These are phyloP conservation scores for Erysimum cheiri DNA, from an alignment of 441 rosid genomes.

Conservation along the genomic window DNA sequence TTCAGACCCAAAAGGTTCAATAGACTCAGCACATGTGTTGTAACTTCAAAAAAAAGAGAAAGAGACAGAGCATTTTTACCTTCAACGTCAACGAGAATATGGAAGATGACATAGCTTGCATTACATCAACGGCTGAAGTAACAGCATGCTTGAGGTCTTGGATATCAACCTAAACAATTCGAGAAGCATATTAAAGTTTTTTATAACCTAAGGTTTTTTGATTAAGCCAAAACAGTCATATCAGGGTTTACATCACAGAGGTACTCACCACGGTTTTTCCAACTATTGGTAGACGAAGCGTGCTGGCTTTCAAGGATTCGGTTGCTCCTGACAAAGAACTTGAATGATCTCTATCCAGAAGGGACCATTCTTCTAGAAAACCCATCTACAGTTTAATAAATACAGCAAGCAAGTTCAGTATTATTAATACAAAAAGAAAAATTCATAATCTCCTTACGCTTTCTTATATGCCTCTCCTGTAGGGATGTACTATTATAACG, in stretches of 20 bases:
- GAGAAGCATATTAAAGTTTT: conserved; percentile 4
- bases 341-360: conserved; percentile 59
- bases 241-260: conserved; percentile 17
- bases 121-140: conserved; percentile 69
- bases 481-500: conserved; percentile 1
- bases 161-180: conserved; percentile 54
- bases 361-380: conserved; percentile 62
- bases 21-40: neutral
- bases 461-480: conserved; percentile 14
- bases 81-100: conserved; percentile 58
- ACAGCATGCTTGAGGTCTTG: conserved; percentile 70
- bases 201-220: neutral
- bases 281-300: conserved; percentile 66
- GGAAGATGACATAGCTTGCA: conserved; percentile 75
- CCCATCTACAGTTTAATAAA: conserved; percentile 51
- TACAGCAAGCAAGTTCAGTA: conserved; percentile 12
- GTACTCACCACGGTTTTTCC: conserved; percentile 59
- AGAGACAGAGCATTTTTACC: conserved; percentile 48
- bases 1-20: conserved; percentile 4
- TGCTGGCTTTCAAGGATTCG: conserved; percentile 72
- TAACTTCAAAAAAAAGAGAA: neutral
- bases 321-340: conserved; percentile 65
- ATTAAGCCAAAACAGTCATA: conserved; percentile 32
- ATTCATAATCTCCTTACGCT: neutral
- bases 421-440: neutral